Conservation (phyloP, 768 basidiomycete species). For the Rhodocollybia butyracea region DNA sequence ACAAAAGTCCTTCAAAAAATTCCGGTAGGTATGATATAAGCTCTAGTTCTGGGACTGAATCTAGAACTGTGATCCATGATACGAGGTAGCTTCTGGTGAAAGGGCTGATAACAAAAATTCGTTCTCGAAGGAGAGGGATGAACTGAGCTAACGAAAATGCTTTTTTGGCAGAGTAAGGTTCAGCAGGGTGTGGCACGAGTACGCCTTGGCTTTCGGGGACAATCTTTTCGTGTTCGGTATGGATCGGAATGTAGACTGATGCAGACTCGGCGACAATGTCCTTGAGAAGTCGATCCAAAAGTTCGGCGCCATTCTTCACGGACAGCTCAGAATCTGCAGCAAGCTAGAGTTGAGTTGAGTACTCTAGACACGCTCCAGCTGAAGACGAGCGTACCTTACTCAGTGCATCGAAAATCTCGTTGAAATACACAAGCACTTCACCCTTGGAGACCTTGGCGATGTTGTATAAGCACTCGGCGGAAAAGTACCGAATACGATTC, state of each 20-base stretch:
- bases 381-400: constrained; percentile 71
- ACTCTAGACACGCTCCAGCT: constrained; percentile 7
- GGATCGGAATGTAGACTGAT: constrained; percentile 88
- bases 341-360: constrained; percentile 51
- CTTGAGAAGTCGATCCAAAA: constrained; percentile 94
- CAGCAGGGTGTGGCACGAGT: constrained; percentile 59
- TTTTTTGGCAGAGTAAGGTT: constrained; percentile 46
- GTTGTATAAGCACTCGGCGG: constrained; percentile 97
- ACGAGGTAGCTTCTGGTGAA: constrained; percentile 96
- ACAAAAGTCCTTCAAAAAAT: constrained; percentile 92
- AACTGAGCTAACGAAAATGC: constrained; percentile 95
- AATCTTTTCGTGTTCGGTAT: constrained; percentile 73
- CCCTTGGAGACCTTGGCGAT: constrained; percentile 97
- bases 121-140: constrained; percentile 88
- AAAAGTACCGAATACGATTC: constrained; percentile 95
- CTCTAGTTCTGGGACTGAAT: constrained; percentile 95
- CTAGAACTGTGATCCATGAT: constrained; percentile 93
- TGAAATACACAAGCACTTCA: constrained; percentile 95
- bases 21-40: constrained; percentile 93
- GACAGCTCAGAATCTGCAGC: constrained; percentile 94
- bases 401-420: constrained; percentile 95
- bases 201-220: constrained; percentile 58
- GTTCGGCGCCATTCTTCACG: constrained; percentile 97
- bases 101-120: constrained; percentile 93
- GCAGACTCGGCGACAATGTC: constrained; percentile 98